Conservation (phyloP, 345 rosid genomes). For the sweet orange (Citrus sinensis) region DNA sequence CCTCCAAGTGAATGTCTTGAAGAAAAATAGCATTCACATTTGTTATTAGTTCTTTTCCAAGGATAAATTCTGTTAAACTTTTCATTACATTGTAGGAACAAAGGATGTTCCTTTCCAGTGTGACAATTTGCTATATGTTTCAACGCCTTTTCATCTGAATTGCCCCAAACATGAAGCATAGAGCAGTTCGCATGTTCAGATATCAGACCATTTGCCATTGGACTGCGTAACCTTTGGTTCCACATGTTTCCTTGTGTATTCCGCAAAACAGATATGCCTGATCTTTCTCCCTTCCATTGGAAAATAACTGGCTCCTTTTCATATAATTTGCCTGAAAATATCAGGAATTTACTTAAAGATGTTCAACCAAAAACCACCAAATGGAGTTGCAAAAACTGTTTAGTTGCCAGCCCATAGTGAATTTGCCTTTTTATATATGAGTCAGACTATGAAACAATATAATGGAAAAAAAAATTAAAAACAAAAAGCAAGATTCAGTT, state of each 20-base stretch:
- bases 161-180: slow-evolving; percentile 9
- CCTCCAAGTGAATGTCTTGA: slow-evolving; percentile 16
- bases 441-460: not conserved
- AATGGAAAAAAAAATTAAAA: not conserved
- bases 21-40: slow-evolving; percentile 28
- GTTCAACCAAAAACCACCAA: not conserved
- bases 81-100: slow-evolving; percentile 25
- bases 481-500: not conserved
- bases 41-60: slow-evolving; percentile 17
- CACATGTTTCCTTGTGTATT: slow-evolving; percentile 29
- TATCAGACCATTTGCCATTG: slow-evolving; percentile 26
- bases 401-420: not conserved
- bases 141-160: slow-evolving; percentile 21
- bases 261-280: slow-evolving; percentile 17
- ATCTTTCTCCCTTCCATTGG: slow-evolving; percentile 21
- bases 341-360: slow-evolving; percentile 6
- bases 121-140: slow-evolving; percentile 21
- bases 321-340: slow-evolving; percentile 41
- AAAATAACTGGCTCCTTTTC: slow-evolving; percentile 27
- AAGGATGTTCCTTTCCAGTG: slow-evolving; percentile 22
- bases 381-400: not conserved
- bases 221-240: slow-evolving; percentile 21
- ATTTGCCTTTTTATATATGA: not conserved
- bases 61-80: slow-evolving; percentile 13
- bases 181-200: slow-evolving; percentile 21